Evolutionary conservation across 805 yeast genomes (phyloP).

Genomic region (Phaffomyces opuntiae): DNA sequence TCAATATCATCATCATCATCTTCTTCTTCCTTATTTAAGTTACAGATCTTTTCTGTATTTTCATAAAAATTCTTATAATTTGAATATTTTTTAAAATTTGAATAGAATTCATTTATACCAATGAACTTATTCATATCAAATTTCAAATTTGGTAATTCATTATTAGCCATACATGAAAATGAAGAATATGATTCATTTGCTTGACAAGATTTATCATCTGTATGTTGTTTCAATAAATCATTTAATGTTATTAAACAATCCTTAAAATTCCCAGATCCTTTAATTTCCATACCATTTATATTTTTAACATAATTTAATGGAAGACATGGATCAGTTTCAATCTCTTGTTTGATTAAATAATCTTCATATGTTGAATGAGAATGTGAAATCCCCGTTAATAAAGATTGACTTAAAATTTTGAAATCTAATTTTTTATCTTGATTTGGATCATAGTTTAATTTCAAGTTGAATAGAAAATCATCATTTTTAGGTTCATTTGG

Average conservation of each 20-base stretch:
- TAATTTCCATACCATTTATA: constrained; percentile 20
- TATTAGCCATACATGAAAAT: constrained; percentile 44
- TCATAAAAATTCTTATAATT: constrained; percentile 32
- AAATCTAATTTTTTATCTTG: constrained; percentile 25
- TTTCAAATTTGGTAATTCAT: constrained; percentile 48
- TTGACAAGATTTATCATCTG: constrained; percentile 19
- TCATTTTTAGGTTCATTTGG: constrained; percentile 44
- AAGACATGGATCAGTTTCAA: constrained; percentile 45
- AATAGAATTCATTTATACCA: constrained; percentile 67
- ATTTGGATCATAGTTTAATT: constrained; percentile 28
- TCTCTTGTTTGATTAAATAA: constrained; percentile 23
- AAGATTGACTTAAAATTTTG: constrained; percentile 46
- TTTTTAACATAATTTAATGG: constrained; percentile 36
- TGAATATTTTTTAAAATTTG: constrained; percentile 43
- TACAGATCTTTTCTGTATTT: constrained; percentile 41
- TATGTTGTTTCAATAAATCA: constrained; percentile 31
- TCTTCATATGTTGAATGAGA: constrained; percentile 42
- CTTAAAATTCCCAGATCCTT: constrained; percentile 47
- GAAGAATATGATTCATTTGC: constrained; percentile 13
- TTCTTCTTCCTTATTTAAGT: constrained; percentile 18
- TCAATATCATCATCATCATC: constrained; percentile 30
- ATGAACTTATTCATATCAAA: constrained; percentile 49
- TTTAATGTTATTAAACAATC: constrained; percentile 42
- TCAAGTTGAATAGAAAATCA: constrained; percentile 39
- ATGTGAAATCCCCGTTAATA: constrained; percentile 55